Base-by-base conservation (phyloP, 2,329 filamentous ascomycete species). In the Trichoderma semiorbis region DNA sequence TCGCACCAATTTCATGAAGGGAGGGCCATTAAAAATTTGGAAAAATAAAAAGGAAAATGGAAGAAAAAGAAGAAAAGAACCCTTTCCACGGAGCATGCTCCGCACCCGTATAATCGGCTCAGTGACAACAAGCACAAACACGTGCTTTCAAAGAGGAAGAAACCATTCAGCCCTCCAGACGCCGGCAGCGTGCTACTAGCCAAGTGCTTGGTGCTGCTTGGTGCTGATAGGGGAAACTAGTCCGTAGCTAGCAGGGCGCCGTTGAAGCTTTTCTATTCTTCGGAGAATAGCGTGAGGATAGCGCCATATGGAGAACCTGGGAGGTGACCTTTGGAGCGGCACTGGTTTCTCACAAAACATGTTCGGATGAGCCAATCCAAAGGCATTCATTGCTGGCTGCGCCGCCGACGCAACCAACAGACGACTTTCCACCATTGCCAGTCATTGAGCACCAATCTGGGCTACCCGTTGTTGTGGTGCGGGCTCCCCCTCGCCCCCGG, bases 211-310 rank as follows among this genome's bases (percentile, higher is more conserved):
- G 57, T 62, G 55, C 39, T 53, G 12, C 16, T 53, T 53, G 55
- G 57, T 62, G 55, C 39, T 69, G 30, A 36, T 62, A 50, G 28
- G 39, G 66, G 43, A 69, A 50, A 61, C 36, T 61, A 53, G 57
- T 39, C 50, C 64, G 64, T 43, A 10, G 64, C 39, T 61, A 60
- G 55, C 57, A 61, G 57, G 64, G 50, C 64, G 66, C 55, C 66
- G 57, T 62, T 69, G 26, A 67, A 62, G 30, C 39, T 69, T 53
- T 36, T 62, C 66, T 53, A 24, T 16, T 62, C 28, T 61, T 69
- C 66, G 66, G 66, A 69, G 57, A 69, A 69, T 62, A 69, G 66
- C 26, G 66, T n/a, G 55, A 69, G 55, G 21, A 53, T 60, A 68
- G 65, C 53, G 55, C 66, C 66, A 61, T 62, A 62, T 62, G 66